Percentiles rank a stretch among this genome's conserved stretches.
Evolutionary conservation across 148 eudicot genomes (phyloP).

Genomic region (Chenopodium berlandieri): DNA sequence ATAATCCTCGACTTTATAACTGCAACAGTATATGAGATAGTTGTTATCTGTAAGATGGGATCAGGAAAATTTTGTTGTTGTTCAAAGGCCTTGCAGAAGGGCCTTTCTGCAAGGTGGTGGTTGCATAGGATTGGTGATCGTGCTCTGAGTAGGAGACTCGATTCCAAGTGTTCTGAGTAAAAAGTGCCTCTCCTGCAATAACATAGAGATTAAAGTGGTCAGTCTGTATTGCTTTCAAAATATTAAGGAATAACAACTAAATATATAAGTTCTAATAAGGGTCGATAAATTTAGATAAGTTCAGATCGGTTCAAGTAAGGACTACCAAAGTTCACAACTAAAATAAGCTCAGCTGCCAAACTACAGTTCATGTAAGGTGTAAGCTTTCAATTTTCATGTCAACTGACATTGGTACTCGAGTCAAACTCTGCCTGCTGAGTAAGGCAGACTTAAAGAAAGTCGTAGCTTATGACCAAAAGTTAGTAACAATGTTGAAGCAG

Average conservation of each 20-base stretch:
- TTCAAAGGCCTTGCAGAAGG: constrained; percentile 81
- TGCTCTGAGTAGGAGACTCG: constrained; percentile 51
- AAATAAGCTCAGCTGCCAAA: not conserved
- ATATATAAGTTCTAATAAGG: not conserved
- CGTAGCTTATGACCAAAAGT: not conserved
- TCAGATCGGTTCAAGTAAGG: not conserved
- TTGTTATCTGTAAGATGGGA: constrained; percentile 28
- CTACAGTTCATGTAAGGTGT: not conserved
- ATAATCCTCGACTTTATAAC: constrained; percentile 31
- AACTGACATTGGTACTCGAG: not conserved
- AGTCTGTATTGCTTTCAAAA: not conserved
- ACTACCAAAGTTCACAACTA: not conserved
- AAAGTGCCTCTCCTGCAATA: constrained; percentile 82
- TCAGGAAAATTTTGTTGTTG: constrained; percentile 20
- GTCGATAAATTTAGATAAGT: not conserved
- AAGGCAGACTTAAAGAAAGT: not conserved
- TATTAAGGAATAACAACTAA: not conserved
- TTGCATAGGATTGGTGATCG: constrained; percentile 44
- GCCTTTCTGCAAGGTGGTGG: constrained; percentile 90
- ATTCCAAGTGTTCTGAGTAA: constrained; percentile 79
- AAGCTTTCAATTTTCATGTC: not conserved
- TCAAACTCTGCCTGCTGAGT: not conserved
- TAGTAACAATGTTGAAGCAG: not conserved
- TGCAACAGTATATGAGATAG: constrained; percentile 24
- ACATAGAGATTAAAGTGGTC: constrained; percentile 9